phyloP scores from a whole-genome alignment of 2,329 filamentous ascomycete genomes.

The Trichoderma afroharzianum region DNA sequence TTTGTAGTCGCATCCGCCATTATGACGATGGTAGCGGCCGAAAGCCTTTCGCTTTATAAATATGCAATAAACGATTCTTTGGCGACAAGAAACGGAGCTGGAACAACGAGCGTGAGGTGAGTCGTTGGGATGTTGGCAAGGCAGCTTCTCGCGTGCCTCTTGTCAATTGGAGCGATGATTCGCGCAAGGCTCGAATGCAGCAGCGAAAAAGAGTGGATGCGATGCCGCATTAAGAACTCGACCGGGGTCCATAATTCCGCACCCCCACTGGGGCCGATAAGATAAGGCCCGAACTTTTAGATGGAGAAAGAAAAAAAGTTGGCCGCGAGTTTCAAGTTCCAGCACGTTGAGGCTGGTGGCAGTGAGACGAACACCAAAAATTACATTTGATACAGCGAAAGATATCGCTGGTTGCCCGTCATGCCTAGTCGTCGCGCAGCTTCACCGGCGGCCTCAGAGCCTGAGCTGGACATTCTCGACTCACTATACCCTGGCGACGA shows the following conservation, averaged over 20 bases:
- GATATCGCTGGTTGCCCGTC: conserved; percentile 18
- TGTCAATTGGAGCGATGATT: conserved; percentile 10
- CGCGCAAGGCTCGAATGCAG: background rate
- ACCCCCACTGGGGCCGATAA: conserved; percentile 32
- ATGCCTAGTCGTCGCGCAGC: conserved; percentile 67
- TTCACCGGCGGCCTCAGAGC: conserved; percentile 83
- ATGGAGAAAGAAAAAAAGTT: conserved; percentile 33
- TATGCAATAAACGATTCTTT: background rate
- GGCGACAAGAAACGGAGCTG: background rate
- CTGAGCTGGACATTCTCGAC: conserved; percentile 84
- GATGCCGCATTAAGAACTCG: conserved; percentile 6
- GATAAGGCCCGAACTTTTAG: conserved; percentile 29
- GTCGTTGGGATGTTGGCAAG: background rate
- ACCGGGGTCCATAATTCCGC: conserved; percentile 23
- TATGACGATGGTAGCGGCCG: background rate
- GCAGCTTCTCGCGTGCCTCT: conserved; percentile 12
- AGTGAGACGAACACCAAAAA: background rate
- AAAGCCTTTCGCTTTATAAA: background rate
- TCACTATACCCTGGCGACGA: conserved; percentile 66
- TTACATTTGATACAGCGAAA: background rate
- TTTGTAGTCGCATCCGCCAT: conserved; percentile 40
- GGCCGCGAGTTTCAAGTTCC: conserved; percentile 14
- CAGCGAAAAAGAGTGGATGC: conserved; percentile 15
- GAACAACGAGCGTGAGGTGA: background rate
- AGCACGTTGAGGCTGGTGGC: background rate